Evolutionary conservation across 352 stramenopile species (phyloP).

Genomic region (Phytopythium montanum): DNA sequence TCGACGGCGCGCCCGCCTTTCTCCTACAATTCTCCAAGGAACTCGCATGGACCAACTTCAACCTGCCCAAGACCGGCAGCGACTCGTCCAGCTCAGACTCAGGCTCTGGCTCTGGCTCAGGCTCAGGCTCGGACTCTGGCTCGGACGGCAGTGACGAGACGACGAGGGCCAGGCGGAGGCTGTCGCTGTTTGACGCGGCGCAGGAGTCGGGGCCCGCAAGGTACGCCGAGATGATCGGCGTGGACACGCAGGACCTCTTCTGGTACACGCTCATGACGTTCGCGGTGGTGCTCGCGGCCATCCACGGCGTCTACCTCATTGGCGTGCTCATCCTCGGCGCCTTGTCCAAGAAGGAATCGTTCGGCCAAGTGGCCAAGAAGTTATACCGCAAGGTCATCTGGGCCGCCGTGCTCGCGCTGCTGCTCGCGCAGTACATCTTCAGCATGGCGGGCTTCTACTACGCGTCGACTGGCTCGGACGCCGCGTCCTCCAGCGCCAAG

Average conservation of each 20-base stretch:
- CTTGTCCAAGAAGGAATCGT: slow-evolving; percentile 56
- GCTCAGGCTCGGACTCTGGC: neutral
- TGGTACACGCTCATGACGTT: slow-evolving; percentile 67
- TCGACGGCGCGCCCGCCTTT: slow-evolving; percentile 70
- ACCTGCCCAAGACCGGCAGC: slow-evolving; percentile 52
- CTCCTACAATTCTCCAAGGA: slow-evolving; percentile 82
- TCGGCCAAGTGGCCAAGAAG: slow-evolving; percentile 39
- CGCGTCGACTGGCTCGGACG: slow-evolving; percentile 21
- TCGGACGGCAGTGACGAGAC: slow-evolving; percentile 1
- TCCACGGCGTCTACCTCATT: slow-evolving; percentile 50
- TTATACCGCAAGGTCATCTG: slow-evolving; percentile 86
- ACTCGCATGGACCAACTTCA: slow-evolving; percentile 86
- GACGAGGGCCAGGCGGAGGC: neutral
- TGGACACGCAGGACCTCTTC: slow-evolving; percentile 48
- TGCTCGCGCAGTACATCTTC: slow-evolving; percentile 86
- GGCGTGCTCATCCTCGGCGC: slow-evolving; percentile 40
- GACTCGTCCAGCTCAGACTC: neutral
- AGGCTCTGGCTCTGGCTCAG: slow-evolving; percentile 17
- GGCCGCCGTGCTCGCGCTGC: slow-evolving; percentile 56
- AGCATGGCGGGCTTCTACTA: slow-evolving; percentile 71
- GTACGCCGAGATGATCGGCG: slow-evolving; percentile 56
- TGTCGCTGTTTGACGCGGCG: slow-evolving; percentile 4
- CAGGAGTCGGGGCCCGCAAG: slow-evolving; percentile 57
- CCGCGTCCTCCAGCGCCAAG: slow-evolving; percentile 11
- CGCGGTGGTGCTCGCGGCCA: slow-evolving; percentile 33